Evolutionary conservation across 129 eudicot species (phyloP).

Genomic region (Artemisia annua): DNA sequence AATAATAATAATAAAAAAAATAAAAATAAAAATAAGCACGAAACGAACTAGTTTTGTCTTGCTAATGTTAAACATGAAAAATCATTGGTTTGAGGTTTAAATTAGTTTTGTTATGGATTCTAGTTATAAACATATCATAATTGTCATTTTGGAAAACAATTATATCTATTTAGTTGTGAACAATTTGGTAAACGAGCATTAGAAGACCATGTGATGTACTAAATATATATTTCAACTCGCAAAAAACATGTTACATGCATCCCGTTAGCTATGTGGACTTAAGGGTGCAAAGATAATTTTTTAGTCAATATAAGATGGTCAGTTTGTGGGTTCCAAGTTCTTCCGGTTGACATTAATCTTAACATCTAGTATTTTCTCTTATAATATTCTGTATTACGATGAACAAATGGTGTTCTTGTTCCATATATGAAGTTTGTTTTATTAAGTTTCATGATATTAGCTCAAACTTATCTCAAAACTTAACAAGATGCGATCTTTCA

Average conservation of each 20-base stretch:
- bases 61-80: too few relatives aligned
- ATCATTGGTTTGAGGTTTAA: not conserved
- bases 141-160: slow-evolving; percentile 3
- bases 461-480: not conserved
- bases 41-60: too few relatives aligned
- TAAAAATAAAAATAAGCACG: too few relatives aligned
- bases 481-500: slow-evolving; percentile 7
- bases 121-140: not conserved
- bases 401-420: slow-evolving; percentile 6
- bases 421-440: not conserved
- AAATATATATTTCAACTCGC: not conserved
- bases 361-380: not conserved
- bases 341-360: not conserved
- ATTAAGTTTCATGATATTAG: too few relatives aligned
- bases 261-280: not conserved
- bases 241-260: not conserved
- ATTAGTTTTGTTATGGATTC: slow-evolving; percentile 8
- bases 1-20: too few relatives aligned
- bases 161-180: slow-evolving; percentile 1
- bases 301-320: slow-evolving; percentile 5
- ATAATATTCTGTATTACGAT: slow-evolving; percentile 3
- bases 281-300: slow-evolving; percentile 4
- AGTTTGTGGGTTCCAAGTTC: slow-evolving; percentile 23
- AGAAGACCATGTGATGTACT: slow-evolving; percentile 12
- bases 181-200: slow-evolving; percentile 7